These are phyloP conservation scores for barley (Hordeum vulgare) DNA, from an alignment of 176 grass and related monocot species.

Conservation along the genomic window MorexV3_pseudomolecules_assembly NC_058519.1:653916797-653917296, in stretches of 20 bases:
- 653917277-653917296: background rate
- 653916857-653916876: background rate
- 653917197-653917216: background rate
- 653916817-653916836: background rate
- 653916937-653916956: background rate
- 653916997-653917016: background rate
- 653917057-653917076: background rate
- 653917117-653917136: background rate
- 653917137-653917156: background rate
- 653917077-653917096: background rate
- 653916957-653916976: background rate
- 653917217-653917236: background rate
- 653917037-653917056: background rate
- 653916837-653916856: background rate
- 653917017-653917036: background rate
- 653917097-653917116: background rate
- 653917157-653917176: background rate
- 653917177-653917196: background rate
- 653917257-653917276: background rate
- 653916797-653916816: background rate
- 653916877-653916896: background rate
- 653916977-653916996: background rate
- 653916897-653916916: background rate
- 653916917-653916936: too few relatives aligned
- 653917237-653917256: conserved; percentile 17